These are phyloP conservation scores for Pharnaceum exiguum DNA, from an alignment of 148 eudicot species.

Conservation along the genomic window DNA sequence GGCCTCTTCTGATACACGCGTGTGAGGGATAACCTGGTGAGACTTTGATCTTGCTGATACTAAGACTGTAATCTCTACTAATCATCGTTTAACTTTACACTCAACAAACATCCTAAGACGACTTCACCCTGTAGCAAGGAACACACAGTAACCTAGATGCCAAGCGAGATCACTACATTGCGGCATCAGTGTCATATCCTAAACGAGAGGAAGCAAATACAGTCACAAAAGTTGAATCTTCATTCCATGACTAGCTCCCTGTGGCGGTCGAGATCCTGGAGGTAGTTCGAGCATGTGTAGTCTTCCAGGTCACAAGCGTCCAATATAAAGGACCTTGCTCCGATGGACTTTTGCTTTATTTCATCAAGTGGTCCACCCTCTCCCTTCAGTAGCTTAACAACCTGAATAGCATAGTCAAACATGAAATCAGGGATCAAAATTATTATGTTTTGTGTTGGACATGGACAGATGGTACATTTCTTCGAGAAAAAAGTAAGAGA, in stretches of 20 bases:
- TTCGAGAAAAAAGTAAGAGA: neutral
- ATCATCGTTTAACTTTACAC: conserved; percentile 19
- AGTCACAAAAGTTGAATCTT: neutral
- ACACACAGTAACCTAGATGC: conserved; percentile 3
- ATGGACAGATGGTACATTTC: neutral
- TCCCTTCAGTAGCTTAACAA: conserved; percentile 56
- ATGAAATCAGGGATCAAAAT: neutral
- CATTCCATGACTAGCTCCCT: conserved; percentile 79
- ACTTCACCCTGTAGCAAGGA: conserved; percentile 13
- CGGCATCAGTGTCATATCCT: conserved; percentile 13
- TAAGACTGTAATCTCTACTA: conserved; percentile 6
- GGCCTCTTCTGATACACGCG: neutral
- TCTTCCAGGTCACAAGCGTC: conserved; percentile 79
- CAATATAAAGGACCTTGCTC: conserved; percentile 44
- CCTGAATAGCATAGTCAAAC: conserved; percentile 29
- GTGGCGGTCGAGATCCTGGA: conserved; percentile 80
- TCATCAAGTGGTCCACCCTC: conserved; percentile 38
- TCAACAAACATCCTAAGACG: conserved; percentile 22
- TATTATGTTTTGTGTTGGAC: neutral
- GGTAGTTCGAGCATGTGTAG: conserved; percentile 61
- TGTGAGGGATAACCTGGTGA: conserved; percentile 1
- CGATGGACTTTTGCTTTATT: conserved; percentile 41
- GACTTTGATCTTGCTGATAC: conserved; percentile 14
- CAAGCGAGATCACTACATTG: conserved; percentile 6
- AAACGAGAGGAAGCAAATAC: conserved; percentile 2